A percentile compares a stretch with the other conserved stretches of the same genome.
Evolutionary conservation across 352 stramenopile species (phyloP).

Genomic region (Phytopythium kandeliae): DNA sequence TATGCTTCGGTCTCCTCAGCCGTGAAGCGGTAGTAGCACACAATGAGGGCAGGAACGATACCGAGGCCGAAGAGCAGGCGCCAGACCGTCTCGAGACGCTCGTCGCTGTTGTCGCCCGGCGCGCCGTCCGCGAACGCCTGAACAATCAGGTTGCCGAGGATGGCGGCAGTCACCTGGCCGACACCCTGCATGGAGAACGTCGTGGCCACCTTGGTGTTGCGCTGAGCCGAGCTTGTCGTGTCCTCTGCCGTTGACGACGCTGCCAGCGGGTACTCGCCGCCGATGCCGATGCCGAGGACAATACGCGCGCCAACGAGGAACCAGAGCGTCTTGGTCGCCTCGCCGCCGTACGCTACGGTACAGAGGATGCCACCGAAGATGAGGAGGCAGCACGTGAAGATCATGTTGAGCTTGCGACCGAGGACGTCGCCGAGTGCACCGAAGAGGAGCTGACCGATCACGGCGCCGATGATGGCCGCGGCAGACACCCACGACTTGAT

Average conservation of each 20-base stretch:
- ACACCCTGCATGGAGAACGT: conserved; percentile 67
- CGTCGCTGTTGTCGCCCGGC: conserved; percentile 20
- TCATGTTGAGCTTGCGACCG: conserved; percentile 55
- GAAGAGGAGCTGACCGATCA: conserved; percentile 51
- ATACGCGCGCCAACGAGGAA: conserved; percentile 51
- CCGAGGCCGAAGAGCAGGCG: conserved; percentile 45
- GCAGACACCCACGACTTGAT: conserved; percentile 50
- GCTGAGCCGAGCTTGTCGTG: conserved; percentile 27
- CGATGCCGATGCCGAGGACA: conserved; percentile 62
- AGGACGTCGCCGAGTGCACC: conserved; percentile 48
- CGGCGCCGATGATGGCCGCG: conserved; percentile 40
- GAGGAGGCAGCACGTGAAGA: conserved; percentile 52
- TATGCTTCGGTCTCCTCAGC: conserved; percentile 48
- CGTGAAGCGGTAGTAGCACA: conserved; percentile 48
- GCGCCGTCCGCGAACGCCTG: conserved; percentile 19
- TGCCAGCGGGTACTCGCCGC: conserved; percentile 37
- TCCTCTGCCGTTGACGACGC: conserved; percentile 58
- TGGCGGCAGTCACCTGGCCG: conserved; percentile 25
- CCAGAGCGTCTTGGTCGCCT: conserved; percentile 36
- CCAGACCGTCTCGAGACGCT: conserved; percentile 46
- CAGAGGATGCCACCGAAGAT: conserved; percentile 66
- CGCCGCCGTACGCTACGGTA: conserved; percentile 42
- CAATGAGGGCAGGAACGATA: conserved; percentile 32
- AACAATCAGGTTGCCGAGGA: conserved; percentile 30
- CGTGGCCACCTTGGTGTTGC: conserved; percentile 43